Evolutionary conservation across 768 basidiomycete genomes (phyloP).

Genomic region (Russula compacta): DNA sequence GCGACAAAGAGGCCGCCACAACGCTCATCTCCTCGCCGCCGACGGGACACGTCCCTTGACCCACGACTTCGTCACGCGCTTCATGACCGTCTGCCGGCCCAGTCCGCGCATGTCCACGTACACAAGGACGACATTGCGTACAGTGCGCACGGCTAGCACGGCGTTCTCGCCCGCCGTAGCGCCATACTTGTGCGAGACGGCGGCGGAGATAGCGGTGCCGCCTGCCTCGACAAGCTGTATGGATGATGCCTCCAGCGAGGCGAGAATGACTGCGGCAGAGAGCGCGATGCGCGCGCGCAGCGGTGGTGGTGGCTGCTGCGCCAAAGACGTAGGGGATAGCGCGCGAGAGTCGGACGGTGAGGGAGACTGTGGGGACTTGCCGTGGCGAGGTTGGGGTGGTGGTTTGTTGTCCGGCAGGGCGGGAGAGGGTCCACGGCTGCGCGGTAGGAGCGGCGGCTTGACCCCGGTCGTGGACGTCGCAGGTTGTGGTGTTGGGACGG

Average conservation of each 20-base stretch:
- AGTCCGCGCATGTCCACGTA: slow-evolving; percentile 17
- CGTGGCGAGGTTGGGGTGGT: neutral
- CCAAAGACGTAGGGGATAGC: neutral
- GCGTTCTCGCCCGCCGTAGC: slow-evolving; percentile 11
- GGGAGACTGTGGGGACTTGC: neutral
- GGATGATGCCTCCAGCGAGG: slow-evolving; percentile 1
- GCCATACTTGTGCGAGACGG: slow-evolving; percentile 19
- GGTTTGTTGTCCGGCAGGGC: neutral
- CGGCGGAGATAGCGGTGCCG: slow-evolving; percentile 15
- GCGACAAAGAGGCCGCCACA: neutral
- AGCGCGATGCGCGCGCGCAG: slow-evolving; percentile 7
- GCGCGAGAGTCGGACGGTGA: neutral
- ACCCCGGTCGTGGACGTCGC: neutral
- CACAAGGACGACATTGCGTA: slow-evolving; percentile 18
- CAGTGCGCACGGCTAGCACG: slow-evolving; percentile 9
- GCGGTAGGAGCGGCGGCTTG: slow-evolving; percentile 16
- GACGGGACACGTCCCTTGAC: neutral
- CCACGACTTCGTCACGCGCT: slow-evolving; percentile 7
- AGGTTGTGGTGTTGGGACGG: neutral
- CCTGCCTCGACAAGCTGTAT: slow-evolving; percentile 12
- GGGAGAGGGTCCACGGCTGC: slow-evolving; percentile 9
- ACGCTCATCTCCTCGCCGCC: neutral
- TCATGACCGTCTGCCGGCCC: slow-evolving; percentile 14
- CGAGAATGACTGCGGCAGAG: slow-evolving; percentile 17
- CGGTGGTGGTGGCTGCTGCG: neutral